Base-by-base conservation (phyloP, 75 land plant genomes). In the Pinus albicaulis region DNA sequence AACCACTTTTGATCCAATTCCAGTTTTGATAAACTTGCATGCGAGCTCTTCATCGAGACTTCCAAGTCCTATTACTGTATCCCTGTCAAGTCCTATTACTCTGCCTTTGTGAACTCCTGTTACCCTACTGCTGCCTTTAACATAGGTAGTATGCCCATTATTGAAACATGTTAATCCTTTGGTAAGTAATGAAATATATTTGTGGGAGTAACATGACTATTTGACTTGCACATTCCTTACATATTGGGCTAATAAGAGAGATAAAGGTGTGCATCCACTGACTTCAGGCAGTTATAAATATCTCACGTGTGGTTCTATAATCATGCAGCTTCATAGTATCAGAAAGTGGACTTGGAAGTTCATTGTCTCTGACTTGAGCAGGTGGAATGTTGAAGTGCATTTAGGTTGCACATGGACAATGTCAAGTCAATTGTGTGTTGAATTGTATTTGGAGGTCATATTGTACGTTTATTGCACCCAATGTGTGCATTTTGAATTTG, bases 231-330 rank as follows among this genome's bases (percentile, higher is more conserved):
- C 1, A 20, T 68, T 68, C 41, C 71, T 64, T 64, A 20, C 52
- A 41, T 19, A 20, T 68, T 28, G 68, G 71, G n/a, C 38, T 68
- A 68, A 68, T n/a, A 41, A 68, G 23, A 20, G 44, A 68, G 41
- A 20, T 10, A 68, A 38, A 10, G 24, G n/a, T 38, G 41, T 20
- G 41, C n/a, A 7, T 68, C 41, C 24, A 68, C 41, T 22, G 12
- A 25, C 12, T 14, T 61, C 28, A 61, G 64, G 28, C 64, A 61
- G 11, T 24, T 61, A 24, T 31, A 26, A 24, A 36, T 8, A 48
- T 48, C 52, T 48, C 11, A 48, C 52, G 11, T 48, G 11, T 48
- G 0, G 52, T 48, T 66, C n/a, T 66, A 34, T 20, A 34, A 36
- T 22, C 10, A 36, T 20, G 20, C n/a, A 41, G 23, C 31, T 7